These are phyloP conservation scores for Colletotrichum graminicola DNA, from an alignment of 2,329 filamentous ascomycete genomes.

Conservation along the genomic window DNA sequence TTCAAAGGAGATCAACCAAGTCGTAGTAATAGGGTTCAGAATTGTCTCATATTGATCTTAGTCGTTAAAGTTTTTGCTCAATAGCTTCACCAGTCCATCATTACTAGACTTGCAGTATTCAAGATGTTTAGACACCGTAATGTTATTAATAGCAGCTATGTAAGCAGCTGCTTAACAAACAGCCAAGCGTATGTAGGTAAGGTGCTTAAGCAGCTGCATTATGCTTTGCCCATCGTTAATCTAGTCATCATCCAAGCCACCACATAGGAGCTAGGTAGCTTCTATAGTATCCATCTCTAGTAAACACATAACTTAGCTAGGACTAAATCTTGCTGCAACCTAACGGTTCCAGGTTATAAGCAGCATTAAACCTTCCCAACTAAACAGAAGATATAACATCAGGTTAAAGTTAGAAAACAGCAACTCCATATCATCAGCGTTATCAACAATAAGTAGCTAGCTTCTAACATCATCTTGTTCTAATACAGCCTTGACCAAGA, in stretches of 20 bases:
- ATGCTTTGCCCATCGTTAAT: conserved; percentile 42
- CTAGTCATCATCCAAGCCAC: conserved; percentile 41
- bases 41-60: conserved; percentile 45
- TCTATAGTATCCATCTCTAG: conserved; percentile 44
- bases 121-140: conserved; percentile 47
- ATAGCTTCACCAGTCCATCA: conserved; percentile 42
- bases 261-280: conserved; percentile 44
- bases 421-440: conserved; percentile 55
- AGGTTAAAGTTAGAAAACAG: conserved; percentile 45
- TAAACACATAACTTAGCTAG: conserved; percentile 43
- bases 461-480: conserved; percentile 44
- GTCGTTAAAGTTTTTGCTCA: conserved; percentile 51
- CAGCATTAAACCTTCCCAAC: conserved; percentile 40
- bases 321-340: conserved; percentile 30
- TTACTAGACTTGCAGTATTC: conserved; percentile 44
- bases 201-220: conserved; percentile 47
- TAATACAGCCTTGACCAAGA: conserved; percentile 50
- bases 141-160: conserved; percentile 47
- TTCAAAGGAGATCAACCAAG: conserved; percentile 52
- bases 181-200: conserved; percentile 51
- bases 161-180: conserved; percentile 53
- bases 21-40: conserved; percentile 49
- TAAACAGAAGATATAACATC: conserved; percentile 47
- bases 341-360: conserved; percentile 44
- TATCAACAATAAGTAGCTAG: conserved; percentile 61